Conservation (phyloP, 257 asterid species). For the Datura wrightii region DNA sequence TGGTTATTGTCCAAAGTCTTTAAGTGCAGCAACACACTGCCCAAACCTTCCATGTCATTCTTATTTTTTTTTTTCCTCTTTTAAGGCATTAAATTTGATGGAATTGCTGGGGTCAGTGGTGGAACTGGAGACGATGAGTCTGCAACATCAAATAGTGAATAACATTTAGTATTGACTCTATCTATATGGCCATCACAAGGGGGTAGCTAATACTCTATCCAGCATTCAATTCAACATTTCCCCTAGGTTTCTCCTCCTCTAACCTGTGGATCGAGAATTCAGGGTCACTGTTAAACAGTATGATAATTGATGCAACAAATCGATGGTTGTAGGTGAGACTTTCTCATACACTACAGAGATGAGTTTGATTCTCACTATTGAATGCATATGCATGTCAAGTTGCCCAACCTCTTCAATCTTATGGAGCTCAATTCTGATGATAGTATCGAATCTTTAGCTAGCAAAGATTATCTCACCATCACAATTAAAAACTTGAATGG, state of each 20-base stretch:
- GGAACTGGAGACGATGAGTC: background rate
- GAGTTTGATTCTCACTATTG: no score
- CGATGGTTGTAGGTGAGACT: background rate
- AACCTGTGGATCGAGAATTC: background rate
- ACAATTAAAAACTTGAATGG: background rate
- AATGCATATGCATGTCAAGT: background rate
- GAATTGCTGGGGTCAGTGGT: conserved; percentile 15
- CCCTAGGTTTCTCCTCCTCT: background rate
- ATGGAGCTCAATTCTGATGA: background rate
- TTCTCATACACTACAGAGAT: background rate
- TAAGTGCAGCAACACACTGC: conserved; percentile 5
- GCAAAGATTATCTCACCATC: background rate
- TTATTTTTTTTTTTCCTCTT: background rate
- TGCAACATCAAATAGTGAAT: background rate
- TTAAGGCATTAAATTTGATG: background rate
- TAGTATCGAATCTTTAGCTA: background rate
- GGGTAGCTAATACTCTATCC: background rate
- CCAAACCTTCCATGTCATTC: conserved; percentile 16
- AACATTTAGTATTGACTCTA: background rate
- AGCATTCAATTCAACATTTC: background rate
- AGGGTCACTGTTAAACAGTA: background rate
- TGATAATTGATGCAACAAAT: background rate
- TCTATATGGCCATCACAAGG: background rate
- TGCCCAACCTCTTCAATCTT: background rate
- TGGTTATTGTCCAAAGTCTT: background rate